Base-by-base conservation (phyloP, 2,329 filamentous ascomycete genomes). In the Alternaria solani region DNA sequence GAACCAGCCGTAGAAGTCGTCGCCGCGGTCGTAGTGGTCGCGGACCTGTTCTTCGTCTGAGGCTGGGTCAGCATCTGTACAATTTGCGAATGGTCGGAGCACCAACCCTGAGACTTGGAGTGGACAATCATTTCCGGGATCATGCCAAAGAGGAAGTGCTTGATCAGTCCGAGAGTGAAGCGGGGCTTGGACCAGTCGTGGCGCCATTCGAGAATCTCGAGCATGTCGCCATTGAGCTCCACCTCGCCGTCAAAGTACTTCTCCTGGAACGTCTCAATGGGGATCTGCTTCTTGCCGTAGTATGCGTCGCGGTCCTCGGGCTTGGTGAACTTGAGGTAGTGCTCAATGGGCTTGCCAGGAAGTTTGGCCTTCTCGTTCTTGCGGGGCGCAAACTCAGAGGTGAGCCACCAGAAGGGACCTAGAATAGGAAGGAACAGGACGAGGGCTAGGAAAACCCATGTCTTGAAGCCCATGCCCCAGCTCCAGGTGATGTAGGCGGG, bases 1-100 rank as follows among this genome's bases (percentile, higher is more conserved):
- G 87, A 98, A 98, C 93, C 94, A 99, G 79, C 88, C 91, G 85
- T 99, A 99, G 83, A 97, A 97, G 82, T 98, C 95, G 79, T 99
- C 93, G 76, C 95, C 95, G 67, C 93, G 90, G 86, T 98, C 95
- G 81, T 99, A 99, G 84, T 97, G 93, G 80, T 94, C 93, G 77
- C 94, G 93, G 58, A 98, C 94, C 83, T 98, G 95, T 81, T 98
- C 94, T 86, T 97, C 94, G 72, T 98, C 94, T 93, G n/a, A 28
- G 18, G 38, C 12, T 8, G 30, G 16, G 55, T 61, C 48, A 61
- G 59, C 23, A 51, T 51, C 68, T 9, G 42, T 11, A 16, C 14
- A 30, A 7, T 26, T 14, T 36, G 46, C 12, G 41, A 28, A 11
- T 38, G 7, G 4, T 18, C 1, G n/a, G 20, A 2, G 12, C 3